A percentile compares a stretch with the other conserved stretches of the same genome.
phyloP scores from a whole-genome alignment of 768 basidiomycete species.

The Leucocoprinus leucothites region DNA sequence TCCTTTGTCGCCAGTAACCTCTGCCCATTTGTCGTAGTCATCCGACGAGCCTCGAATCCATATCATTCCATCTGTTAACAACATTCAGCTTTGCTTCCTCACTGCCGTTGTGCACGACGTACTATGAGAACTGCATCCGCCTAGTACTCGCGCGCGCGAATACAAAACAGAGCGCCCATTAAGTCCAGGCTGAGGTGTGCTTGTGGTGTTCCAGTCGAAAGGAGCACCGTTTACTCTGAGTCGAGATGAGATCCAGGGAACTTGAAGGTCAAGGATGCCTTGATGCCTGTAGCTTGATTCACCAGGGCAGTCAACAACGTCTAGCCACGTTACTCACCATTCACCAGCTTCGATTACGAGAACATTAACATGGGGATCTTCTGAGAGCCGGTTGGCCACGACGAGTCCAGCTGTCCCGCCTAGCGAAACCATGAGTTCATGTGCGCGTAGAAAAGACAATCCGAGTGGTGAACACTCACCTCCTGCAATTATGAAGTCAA shows the following conservation, averaged over 20 bases:
- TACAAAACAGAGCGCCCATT: slow-evolving; percentile 10
- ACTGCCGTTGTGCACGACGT: not conserved
- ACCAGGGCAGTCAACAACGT: not conserved
- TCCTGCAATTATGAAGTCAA: not conserved
- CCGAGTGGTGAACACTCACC: not conserved
- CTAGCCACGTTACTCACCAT: slow-evolving; percentile 20
- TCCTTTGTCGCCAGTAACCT: slow-evolving; percentile 38
- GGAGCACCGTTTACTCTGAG: not conserved
- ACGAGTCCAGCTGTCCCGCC: slow-evolving; percentile 43
- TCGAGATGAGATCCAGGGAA: slow-evolving; percentile 15
- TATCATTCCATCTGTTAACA: slow-evolving; percentile 21
- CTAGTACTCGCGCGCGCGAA: slow-evolving; percentile 15
- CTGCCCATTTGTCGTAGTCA: slow-evolving; percentile 53
- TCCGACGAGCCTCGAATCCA: slow-evolving; percentile 29
- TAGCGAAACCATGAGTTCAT: not conserved
- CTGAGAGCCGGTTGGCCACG: slow-evolving; percentile 41
- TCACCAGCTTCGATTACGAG: slow-evolving; percentile 38
- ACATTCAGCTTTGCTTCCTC: not conserved
- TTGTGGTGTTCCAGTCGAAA: slow-evolving; percentile 17
- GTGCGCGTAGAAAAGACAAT: no score
- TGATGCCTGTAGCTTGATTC: slow-evolving; percentile 7
- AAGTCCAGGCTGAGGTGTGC: slow-evolving; percentile 13
- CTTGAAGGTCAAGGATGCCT: slow-evolving; percentile 13
- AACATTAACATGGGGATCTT: slow-evolving; percentile 30
- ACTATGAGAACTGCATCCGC: slow-evolving; percentile 19